Percentiles rank a stretch among this genome's conserved stretches.
Conservation (phyloP, 371 early-diverging fungal genomes). For the Syncephalastrum racemosum region DNA sequence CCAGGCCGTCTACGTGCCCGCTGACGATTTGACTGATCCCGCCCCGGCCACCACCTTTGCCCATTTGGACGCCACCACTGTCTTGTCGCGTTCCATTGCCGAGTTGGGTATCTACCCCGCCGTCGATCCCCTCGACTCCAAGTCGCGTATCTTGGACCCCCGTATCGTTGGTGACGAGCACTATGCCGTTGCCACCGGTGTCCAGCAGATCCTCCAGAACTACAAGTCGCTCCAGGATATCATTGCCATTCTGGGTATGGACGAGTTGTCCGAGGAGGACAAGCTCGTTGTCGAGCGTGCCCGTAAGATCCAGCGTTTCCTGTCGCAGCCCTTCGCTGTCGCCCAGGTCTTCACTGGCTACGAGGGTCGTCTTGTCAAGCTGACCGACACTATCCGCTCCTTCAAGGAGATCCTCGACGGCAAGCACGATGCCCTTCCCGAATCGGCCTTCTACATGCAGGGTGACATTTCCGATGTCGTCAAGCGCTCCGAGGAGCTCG, state of each 20-base stretch:
- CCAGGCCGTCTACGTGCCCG: slow-evolving; percentile 94
- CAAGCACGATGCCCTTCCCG: slow-evolving; percentile 90
- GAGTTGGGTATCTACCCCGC: slow-evolving; percentile 98
- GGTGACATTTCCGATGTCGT: slow-evolving; percentile 54
- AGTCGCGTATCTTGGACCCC: slow-evolving; percentile 96
- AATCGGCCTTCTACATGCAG: slow-evolving; percentile 89
- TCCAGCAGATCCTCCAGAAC: slow-evolving; percentile 92
- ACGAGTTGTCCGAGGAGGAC: slow-evolving; percentile 96
- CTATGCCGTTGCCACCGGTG: slow-evolving; percentile 90
- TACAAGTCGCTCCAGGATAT: slow-evolving; percentile 98
- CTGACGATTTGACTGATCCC: slow-evolving; percentile 97
- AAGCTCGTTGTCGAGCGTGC: slow-evolving; percentile 94
- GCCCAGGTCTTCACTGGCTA: slow-evolving; percentile 96
- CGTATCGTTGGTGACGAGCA: slow-evolving; percentile 94
- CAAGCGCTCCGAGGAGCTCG: slow-evolving; percentile 75
- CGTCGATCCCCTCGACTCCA: slow-evolving; percentile 95
- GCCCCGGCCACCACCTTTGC: slow-evolving; percentile 97
- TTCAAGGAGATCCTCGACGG: slow-evolving; percentile 95
- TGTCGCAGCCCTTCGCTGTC: slow-evolving; percentile 95
- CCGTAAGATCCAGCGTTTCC: slow-evolving; percentile 91
- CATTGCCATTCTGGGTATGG: slow-evolving; percentile 95
- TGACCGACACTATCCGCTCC: slow-evolving; percentile 91
- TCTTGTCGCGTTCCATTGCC: slow-evolving; percentile 91
- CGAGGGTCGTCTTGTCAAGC: slow-evolving; percentile 88
- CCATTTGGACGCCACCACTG: slow-evolving; percentile 96